Conservation (phyloP, 352 stramenopile species). For the Sclerospora graminicola region DNA sequence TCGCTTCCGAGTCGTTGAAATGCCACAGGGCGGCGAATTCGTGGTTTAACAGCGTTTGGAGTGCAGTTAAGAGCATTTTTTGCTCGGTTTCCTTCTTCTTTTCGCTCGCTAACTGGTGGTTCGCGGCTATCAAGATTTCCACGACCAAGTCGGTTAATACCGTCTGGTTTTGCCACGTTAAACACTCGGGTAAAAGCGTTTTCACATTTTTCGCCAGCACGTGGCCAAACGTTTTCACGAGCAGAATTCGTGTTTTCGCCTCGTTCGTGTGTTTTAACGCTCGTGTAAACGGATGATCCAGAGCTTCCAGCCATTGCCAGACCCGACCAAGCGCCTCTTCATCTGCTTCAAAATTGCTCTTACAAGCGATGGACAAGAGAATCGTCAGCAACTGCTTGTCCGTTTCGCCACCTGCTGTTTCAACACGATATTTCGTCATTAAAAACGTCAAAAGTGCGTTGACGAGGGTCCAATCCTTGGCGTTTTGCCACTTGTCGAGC, state of each 20-base stretch:
- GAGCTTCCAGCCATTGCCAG: slow-evolving; percentile 28
- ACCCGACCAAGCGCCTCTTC: slow-evolving; percentile 39
- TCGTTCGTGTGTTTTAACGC: no score
- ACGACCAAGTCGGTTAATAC: slow-evolving; percentile 56
- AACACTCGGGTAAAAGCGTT: slow-evolving; percentile 39
- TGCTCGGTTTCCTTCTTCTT: slow-evolving; percentile 31
- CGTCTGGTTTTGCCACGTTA: slow-evolving; percentile 46
- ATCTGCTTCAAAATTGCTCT: slow-evolving; percentile 11
- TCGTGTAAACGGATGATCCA: slow-evolving; percentile 61
- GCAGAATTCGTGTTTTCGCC: slow-evolving; percentile 8
- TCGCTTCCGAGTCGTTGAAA: slow-evolving; percentile 8
- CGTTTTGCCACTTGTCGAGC: slow-evolving; percentile 37
- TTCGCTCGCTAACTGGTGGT: slow-evolving; percentile 18
- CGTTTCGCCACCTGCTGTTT: slow-evolving; percentile 10
- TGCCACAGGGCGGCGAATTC: slow-evolving; percentile 49
- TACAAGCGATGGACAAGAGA: slow-evolving; percentile 39
- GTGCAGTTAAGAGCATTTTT: slow-evolving; percentile 44
- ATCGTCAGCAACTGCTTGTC: slow-evolving; percentile 57
- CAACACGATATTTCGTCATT: slow-evolving; percentile 37
- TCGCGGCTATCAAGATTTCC: slow-evolving; percentile 39
- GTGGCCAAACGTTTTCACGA: slow-evolving; percentile 21
- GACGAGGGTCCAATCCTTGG: slow-evolving; percentile 21
- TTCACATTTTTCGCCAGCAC: slow-evolving; percentile 29
- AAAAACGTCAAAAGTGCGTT: slow-evolving; percentile 39
- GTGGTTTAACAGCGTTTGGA: no score